Percentiles rank a stretch among this genome's conserved stretches.
Conservation (phyloP, 805 yeast species). For the Ogataea nonfermentans region DNA sequence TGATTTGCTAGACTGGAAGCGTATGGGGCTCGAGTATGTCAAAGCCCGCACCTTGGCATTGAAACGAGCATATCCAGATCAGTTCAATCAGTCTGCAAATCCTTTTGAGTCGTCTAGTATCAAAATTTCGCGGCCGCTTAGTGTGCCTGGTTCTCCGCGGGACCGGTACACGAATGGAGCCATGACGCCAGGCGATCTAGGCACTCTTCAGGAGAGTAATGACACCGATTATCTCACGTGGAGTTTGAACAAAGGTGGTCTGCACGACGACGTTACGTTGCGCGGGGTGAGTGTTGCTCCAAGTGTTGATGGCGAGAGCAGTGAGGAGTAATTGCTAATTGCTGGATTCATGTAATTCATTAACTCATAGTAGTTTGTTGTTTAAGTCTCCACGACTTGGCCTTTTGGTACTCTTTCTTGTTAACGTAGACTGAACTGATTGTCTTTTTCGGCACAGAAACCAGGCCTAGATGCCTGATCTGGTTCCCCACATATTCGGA, state of each 20-base stretch:
- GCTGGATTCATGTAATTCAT: neutral
- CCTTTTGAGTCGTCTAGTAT: constrained; percentile 43
- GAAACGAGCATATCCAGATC: constrained; percentile 90
- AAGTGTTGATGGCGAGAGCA: constrained; percentile 31
- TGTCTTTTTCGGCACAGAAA: constrained; percentile 48
- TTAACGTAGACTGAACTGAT: constrained; percentile 33
- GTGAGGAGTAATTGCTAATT: constrained; percentile 13
- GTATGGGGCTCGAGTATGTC: constrained; percentile 96
- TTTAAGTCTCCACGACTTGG: constrained; percentile 16
- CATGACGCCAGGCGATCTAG: constrained; percentile 98
- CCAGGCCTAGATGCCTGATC: constrained; percentile 46
- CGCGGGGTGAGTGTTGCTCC: constrained; percentile 39
- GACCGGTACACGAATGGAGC: constrained; percentile 51
- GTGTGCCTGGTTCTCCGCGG: constrained; percentile 97
- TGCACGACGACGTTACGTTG: constrained; percentile 34
- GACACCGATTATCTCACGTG: constrained; percentile 78
- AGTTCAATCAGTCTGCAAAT: constrained; percentile 50
- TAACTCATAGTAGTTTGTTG: constrained; percentile 2
- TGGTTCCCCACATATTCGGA: constrained; percentile 28
- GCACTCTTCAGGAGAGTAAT: constrained; percentile 89
- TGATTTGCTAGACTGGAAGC: constrained; percentile 93
- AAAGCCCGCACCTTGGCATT: constrained; percentile 91
- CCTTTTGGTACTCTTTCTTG: constrained; percentile 21
- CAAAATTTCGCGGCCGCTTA: constrained; percentile 85
- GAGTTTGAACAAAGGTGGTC: constrained; percentile 46